phyloP scores from a whole-genome alignment of 192 early-diverging fungal species.

The Backusella psychrophila region DNA sequence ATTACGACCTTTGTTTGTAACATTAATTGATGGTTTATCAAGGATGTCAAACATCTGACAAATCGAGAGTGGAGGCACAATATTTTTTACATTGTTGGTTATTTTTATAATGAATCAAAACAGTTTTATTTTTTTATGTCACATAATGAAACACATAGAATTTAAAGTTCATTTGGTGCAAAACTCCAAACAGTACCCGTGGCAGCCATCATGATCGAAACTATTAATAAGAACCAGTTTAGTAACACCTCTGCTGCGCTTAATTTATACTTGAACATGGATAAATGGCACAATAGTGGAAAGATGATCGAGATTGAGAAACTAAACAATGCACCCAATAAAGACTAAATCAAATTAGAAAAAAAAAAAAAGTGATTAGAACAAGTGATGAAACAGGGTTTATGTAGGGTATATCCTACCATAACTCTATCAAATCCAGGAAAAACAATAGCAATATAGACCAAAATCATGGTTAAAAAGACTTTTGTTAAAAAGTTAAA shows the following conservation, averaged over 20 bases:
- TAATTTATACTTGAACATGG: conserved; percentile 25
- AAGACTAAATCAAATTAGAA: conserved; percentile 4
- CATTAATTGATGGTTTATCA: too few species aligned
- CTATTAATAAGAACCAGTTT: conserved; percentile 18
- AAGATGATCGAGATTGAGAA: conserved; percentile 35
- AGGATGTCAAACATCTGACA: too few species aligned
- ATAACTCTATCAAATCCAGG: conserved; percentile 28
- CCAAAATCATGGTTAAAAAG: not conserved
- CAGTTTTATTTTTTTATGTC: not conserved
- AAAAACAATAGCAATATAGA: conserved; percentile 14
- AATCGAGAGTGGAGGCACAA: too few species aligned
- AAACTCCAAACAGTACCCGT: conserved; percentile 38
- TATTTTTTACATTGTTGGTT: not conserved
- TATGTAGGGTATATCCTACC: conserved; percentile 28
- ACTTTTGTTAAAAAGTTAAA: conserved; percentile 8
- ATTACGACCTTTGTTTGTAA: too few species aligned
- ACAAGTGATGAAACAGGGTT: not conserved
- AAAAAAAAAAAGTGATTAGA: not conserved
- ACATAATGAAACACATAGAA: not conserved
- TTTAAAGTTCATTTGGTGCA: conserved; percentile 11
- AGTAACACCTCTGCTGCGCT: conserved; percentile 13
- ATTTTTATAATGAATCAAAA: not conserved
- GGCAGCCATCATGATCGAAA: conserved; percentile 27
- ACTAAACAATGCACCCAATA: conserved; percentile 35
- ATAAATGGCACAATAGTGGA: conserved; percentile 35